phyloP scores from a whole-genome alignment of 2,329 filamentous ascomycete species.

The Aspergillus uvarum region DNA sequence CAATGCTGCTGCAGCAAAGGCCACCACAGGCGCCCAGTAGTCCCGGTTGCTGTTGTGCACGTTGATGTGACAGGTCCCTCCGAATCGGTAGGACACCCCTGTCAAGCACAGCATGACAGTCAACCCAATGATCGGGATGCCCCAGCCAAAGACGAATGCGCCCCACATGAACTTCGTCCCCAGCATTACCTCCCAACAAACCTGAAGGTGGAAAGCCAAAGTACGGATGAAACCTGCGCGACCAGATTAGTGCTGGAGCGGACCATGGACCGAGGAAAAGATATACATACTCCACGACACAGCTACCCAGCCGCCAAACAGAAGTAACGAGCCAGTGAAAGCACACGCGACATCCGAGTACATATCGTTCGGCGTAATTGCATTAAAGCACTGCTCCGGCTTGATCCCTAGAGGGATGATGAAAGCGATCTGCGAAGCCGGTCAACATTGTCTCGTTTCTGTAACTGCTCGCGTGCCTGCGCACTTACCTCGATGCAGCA shows the following conservation, averaged over 20 bases:
- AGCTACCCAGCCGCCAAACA: slow-evolving; percentile 80
- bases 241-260: neutral
- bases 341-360: slow-evolving; percentile 76
- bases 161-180: slow-evolving; percentile 87
- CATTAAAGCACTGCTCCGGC: slow-evolving; percentile 80
- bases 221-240: slow-evolving; percentile 74
- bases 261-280: neutral
- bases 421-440: slow-evolving; percentile 68
- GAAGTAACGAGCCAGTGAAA: slow-evolving; percentile 79
- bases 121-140: slow-evolving; percentile 73
- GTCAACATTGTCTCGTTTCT: neutral
- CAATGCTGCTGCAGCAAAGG: slow-evolving; percentile 72
- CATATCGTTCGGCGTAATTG: slow-evolving; percentile 94
- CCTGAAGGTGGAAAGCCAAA: slow-evolving; percentile 90
- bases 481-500: slow-evolving; percentile 72
- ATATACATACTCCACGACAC: slow-evolving; percentile 70
- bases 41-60: slow-evolving; percentile 77
- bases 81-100: slow-evolving; percentile 92
- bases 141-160: slow-evolving; percentile 79
- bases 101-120: slow-evolving; percentile 76
- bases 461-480: neutral
- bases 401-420: slow-evolving; percentile 79
- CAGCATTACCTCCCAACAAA: slow-evolving; percentile 93
- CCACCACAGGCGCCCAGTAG: slow-evolving; percentile 86
- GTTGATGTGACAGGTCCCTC: slow-evolving; percentile 90